These are phyloP conservation scores for Ligustrum vulgare DNA, from an alignment of 257 asterid genomes.

Conservation along the genomic window DNA sequence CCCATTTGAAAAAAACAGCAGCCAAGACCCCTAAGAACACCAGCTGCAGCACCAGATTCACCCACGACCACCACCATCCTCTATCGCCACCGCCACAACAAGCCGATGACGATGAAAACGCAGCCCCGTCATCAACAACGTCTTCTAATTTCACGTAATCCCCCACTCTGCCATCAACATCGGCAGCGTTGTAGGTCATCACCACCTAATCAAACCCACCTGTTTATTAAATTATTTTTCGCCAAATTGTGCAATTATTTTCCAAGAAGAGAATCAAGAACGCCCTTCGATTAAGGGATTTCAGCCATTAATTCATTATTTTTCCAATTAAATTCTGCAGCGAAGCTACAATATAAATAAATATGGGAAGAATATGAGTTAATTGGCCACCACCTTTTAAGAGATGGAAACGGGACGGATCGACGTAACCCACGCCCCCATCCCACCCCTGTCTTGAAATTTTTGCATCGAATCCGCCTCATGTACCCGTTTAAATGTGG, in stretches of 20 bases:
- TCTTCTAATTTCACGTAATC: conserved; percentile 72
- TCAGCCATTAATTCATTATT: background rate
- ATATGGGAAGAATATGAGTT: too few species aligned
- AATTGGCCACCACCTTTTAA: too few species aligned
- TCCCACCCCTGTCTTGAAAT: too few species aligned
- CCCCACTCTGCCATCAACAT: conserved; percentile 33
- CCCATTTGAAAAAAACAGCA: conserved; percentile 87
- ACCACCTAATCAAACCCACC: conserved; percentile 5
- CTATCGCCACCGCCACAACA: conserved; percentile 18
- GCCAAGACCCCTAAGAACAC: conserved; percentile 56
- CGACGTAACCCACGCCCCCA: too few species aligned
- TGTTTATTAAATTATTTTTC: background rate
- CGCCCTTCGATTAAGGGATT: background rate
- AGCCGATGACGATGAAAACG: background rate
- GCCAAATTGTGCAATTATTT: background rate
- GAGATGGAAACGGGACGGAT: too few species aligned
- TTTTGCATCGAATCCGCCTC: too few species aligned
- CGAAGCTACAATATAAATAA: background rate
- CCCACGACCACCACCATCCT: conserved; percentile 73
- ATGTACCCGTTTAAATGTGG: too few species aligned
- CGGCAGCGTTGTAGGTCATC: conserved; percentile 47
- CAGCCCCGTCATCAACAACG: conserved; percentile 23
- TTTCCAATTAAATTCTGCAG: background rate
- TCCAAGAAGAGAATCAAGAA: background rate
- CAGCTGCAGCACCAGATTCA: conserved; percentile 60